phyloP scores from a whole-genome alignment of 345 rosid species.

The Draba incana region DNA sequence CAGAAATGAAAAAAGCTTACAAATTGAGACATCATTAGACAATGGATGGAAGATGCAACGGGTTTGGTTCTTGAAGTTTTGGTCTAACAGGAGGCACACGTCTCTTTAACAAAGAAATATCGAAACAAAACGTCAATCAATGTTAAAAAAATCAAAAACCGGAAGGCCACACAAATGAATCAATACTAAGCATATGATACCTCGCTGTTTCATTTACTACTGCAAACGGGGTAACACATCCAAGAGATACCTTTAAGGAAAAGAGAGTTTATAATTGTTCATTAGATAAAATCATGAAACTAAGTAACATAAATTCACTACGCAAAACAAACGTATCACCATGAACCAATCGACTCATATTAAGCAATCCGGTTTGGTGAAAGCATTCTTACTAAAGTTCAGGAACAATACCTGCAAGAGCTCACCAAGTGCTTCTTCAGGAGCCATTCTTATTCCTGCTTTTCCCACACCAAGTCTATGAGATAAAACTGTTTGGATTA shows the following conservation, averaged over 20 bases:
- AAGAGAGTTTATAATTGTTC: background rate
- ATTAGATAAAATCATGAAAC: background rate
- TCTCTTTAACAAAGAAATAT: constrained; percentile 50
- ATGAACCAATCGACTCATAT: background rate
- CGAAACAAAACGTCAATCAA: background rate
- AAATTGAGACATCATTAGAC: constrained; percentile 74
- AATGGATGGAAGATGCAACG: constrained; percentile 88
- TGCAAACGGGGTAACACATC: constrained; percentile 92
- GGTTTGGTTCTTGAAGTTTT: constrained; percentile 63
- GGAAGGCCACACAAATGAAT: background rate
- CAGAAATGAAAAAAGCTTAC: constrained; percentile 48
- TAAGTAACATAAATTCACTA: background rate
- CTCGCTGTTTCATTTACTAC: constrained; percentile 78
- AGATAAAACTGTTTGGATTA: constrained; percentile 70
- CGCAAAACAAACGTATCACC: constrained; percentile 7
- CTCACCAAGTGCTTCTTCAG: constrained; percentile 79
- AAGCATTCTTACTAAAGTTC: background rate
- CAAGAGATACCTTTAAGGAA: constrained; percentile 67
- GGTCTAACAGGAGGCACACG: constrained; percentile 78
- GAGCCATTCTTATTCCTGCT: constrained; percentile 94
- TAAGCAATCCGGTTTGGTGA: background rate
- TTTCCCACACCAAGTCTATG: constrained; percentile 97
- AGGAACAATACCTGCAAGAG: constrained; percentile 70
- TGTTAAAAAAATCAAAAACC: background rate
- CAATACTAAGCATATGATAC: constrained; percentile 42